phyloP scores from a whole-genome alignment of 2,329 filamentous ascomycete species.

The Chalaropsis thielavioides region DNA sequence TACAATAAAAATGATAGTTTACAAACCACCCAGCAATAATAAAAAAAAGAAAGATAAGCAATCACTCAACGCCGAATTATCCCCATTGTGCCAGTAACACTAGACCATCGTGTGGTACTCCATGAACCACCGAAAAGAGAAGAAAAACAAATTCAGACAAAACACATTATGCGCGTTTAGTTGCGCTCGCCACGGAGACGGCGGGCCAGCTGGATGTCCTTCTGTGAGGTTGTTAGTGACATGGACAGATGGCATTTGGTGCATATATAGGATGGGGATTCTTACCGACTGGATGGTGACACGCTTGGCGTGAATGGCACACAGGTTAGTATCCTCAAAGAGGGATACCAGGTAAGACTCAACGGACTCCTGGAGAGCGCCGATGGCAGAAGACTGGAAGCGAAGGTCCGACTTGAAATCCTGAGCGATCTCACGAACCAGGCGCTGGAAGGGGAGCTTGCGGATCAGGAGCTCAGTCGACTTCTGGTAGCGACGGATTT shows the following conservation, averaged over 20 bases:
- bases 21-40: constrained; percentile 18
- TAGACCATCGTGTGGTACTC: constrained; percentile 15
- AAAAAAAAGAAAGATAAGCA: constrained; percentile 11
- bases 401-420: constrained; percentile 91
- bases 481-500: constrained; percentile 98
- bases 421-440: constrained; percentile 93
- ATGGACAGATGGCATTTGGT: too few relatives aligned
- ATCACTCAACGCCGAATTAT: constrained; percentile 17
- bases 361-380: constrained; percentile 93
- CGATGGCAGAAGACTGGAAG: constrained; percentile 97
- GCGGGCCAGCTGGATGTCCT: constrained; percentile 93
- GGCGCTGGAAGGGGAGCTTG: constrained; percentile 94
- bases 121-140: constrained; percentile 14
- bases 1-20: constrained; percentile 18
- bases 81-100: constrained; percentile 17
- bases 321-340: constrained; percentile 96
- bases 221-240: constrained; percentile 26
- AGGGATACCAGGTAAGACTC: constrained; percentile 97
- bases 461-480: constrained; percentile 89
- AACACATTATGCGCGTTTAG: constrained; percentile 33
- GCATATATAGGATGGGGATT: not conserved
- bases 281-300: constrained; percentile 73
- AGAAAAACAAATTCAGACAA: constrained; percentile 10
- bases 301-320: constrained; percentile 98
- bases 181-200: constrained; percentile 89